Percentiles rank a stretch among this genome's conserved stretches.
Evolutionary conservation across 306 rosid genomes (phyloP).

Genomic region (Citrullus amarus): DNA sequence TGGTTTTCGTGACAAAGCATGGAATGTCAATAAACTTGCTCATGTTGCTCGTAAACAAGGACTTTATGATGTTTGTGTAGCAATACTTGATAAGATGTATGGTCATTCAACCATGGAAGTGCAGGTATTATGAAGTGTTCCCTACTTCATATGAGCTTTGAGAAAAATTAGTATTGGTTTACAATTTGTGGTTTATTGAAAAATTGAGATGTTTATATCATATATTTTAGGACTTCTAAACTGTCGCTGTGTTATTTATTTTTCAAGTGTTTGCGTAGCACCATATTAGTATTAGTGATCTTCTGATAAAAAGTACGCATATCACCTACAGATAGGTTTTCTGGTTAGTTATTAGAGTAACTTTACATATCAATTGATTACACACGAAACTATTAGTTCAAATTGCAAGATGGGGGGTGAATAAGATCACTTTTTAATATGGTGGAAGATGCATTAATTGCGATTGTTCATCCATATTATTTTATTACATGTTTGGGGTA

Average conservation of each 20-base stretch:
- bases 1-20: slow-evolving; percentile 98
- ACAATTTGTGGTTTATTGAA: neutral
- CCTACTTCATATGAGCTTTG: neutral
- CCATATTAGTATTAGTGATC: neutral
- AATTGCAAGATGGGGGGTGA: neutral
- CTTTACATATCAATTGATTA: neutral
- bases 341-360: neutral
- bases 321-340: neutral
- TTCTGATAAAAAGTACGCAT: neutral
- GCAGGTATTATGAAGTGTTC: slow-evolving; percentile 45
- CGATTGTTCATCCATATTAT: neutral
- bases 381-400: neutral
- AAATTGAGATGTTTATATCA: neutral
- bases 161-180: neutral
- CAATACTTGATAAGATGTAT: slow-evolving; percentile 83
- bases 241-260: neutral
- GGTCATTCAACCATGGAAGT: slow-evolving; percentile 99
- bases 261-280: neutral
- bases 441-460: neutral
- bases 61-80: slow-evolving; percentile 83
- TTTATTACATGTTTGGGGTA: neutral
- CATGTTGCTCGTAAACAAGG: slow-evolving; percentile 94
- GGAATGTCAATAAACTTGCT: slow-evolving; percentile 98
- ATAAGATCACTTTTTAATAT: neutral
- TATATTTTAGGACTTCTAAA: neutral